These are phyloP conservation scores for Penicillium samsonianum DNA, from an alignment of 495 filamentous ascomycete genomes.

Conservation along the genomic window DNA sequence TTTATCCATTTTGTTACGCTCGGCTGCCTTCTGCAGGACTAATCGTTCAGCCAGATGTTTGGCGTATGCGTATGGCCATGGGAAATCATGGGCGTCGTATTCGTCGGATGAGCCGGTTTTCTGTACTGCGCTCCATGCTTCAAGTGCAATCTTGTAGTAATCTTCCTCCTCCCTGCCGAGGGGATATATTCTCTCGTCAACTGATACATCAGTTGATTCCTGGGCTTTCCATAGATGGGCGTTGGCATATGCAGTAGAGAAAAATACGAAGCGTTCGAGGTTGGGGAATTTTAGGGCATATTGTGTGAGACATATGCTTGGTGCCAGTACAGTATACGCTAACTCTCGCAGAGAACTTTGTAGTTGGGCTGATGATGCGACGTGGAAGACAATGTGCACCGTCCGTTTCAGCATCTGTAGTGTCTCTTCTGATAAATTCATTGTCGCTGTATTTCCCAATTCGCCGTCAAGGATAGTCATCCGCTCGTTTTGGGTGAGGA, in stretches of 20 bases:
- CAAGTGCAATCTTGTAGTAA: constrained; percentile 14
- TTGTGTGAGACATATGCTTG: constrained; percentile 24
- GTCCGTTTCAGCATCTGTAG: constrained; percentile 29
- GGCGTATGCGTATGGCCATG: constrained; percentile 31
- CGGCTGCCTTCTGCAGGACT: constrained; percentile 20
- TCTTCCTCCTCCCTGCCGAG: constrained; percentile 18
- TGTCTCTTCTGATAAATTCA: constrained; percentile 24
- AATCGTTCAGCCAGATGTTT: constrained; percentile 29
- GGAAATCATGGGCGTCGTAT: constrained; percentile 29
- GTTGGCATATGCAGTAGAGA: constrained; percentile 29
- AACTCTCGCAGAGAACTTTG: constrained; percentile 28
- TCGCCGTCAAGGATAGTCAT: constrained; percentile 31
- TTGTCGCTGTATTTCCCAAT: constrained; percentile 30
- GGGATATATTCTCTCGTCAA: constrained; percentile 25
- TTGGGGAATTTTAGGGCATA: constrained; percentile 32
- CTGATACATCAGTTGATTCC: constrained; percentile 21
- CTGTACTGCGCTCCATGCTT: constrained; percentile 22
- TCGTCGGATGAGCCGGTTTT: constrained; percentile 26
- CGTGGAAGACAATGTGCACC: constrained; percentile 30
- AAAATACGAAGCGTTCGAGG: constrained; percentile 27
- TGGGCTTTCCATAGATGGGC: constrained; percentile 25
- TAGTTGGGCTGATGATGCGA: constrained; percentile 21
- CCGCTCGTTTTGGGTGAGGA: constrained; percentile 15
- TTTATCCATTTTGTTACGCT: constrained; percentile 23
- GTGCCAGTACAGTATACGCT: constrained; percentile 26